Conservation (phyloP, 2,329 filamentous ascomycete genomes). For the Leptographium lundbergii region DNA sequence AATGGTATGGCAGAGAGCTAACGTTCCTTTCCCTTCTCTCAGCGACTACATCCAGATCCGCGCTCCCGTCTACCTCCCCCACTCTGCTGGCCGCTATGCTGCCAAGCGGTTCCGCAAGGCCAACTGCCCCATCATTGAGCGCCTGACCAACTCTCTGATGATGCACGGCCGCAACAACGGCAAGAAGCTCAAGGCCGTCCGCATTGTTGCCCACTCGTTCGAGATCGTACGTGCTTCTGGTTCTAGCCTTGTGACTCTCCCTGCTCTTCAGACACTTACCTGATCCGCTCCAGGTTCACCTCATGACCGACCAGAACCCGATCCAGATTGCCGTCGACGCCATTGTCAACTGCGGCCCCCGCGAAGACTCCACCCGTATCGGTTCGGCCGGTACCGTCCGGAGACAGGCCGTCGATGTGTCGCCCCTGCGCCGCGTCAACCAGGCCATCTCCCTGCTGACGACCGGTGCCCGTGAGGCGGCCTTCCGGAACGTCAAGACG, state of each 20-base stretch:
- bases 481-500: slow-evolving; percentile 99
- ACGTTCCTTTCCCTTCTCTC: slow-evolving; percentile 10
- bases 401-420: slow-evolving; percentile 99
- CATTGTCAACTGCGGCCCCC: slow-evolving; percentile 99
- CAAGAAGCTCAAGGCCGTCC: slow-evolving; percentile 99
- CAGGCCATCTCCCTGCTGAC: slow-evolving; percentile 98
- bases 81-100: slow-evolving; percentile 97
- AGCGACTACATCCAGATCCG: slow-evolving; percentile 99
- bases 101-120: slow-evolving; percentile 99
- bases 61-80: slow-evolving; percentile 95
- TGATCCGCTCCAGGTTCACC: slow-evolving; percentile 64
- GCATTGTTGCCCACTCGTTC: slow-evolving; percentile 97
- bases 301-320: slow-evolving; percentile 99
- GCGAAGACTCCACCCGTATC: slow-evolving; percentile 99
- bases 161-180: slow-evolving; percentile 99
- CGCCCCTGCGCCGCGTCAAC: slow-evolving; percentile 98
- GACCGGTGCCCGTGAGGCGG: slow-evolving; percentile 95
- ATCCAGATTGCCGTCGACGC: slow-evolving; percentile 99
- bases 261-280: not conserved
- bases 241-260: too few relatives aligned
- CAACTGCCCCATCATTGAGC: slow-evolving; percentile 99
- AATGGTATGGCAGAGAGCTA: not conserved
- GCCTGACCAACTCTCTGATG: slow-evolving; percentile 99
- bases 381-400: slow-evolving; percentile 98
- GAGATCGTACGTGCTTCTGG: slow-evolving; percentile 63